Conservation (phyloP, 2,329 filamentous ascomycete species). For the Penicillium thymicola region DNA sequence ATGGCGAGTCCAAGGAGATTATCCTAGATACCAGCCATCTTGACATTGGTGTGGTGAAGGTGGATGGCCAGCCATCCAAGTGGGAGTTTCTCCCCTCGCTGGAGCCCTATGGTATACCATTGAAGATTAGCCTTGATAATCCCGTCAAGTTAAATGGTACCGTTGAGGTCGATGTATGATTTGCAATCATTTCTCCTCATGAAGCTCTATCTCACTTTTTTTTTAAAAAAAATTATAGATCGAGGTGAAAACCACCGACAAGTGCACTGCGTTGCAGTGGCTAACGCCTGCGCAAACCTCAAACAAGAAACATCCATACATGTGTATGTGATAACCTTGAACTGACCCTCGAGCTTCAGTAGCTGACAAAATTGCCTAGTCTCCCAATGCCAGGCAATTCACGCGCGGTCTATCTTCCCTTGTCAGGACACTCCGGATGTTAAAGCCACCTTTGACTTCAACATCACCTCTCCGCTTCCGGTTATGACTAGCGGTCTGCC, state of each 20-base stretch:
- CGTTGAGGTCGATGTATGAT: slow-evolving; percentile 48
- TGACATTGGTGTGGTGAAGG: slow-evolving; percentile 66
- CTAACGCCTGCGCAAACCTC: slow-evolving; percentile 88
- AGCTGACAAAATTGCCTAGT: slow-evolving; percentile 43
- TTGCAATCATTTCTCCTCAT: background rate
- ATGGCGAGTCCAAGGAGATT: slow-evolving; percentile 70
- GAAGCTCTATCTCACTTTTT: slow-evolving; percentile 2
- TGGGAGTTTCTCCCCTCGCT: slow-evolving; percentile 69
- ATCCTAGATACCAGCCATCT: slow-evolving; percentile 86
- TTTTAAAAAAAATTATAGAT: slow-evolving; percentile 49
- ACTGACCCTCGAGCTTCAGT: background rate
- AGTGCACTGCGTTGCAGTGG: slow-evolving; percentile 94
- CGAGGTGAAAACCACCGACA: slow-evolving; percentile 73
- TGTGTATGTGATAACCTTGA: slow-evolving; percentile 55
- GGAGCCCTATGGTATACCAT: slow-evolving; percentile 62
- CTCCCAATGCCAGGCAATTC: slow-evolving; percentile 95
- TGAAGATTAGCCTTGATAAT: slow-evolving; percentile 49
- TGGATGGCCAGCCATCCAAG: slow-evolving; percentile 61
- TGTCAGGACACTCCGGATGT: slow-evolving; percentile 97
- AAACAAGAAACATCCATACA: slow-evolving; percentile 93
- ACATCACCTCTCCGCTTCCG: slow-evolving; percentile 77
- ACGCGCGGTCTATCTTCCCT: slow-evolving; percentile 88
- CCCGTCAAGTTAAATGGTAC: slow-evolving; percentile 46
- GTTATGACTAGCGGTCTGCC: slow-evolving; percentile 87
- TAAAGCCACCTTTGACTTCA: slow-evolving; percentile 92